Evolutionary conservation across 768 basidiomycete species (phyloP).

Genomic region (Mycena leptocephala): DNA sequence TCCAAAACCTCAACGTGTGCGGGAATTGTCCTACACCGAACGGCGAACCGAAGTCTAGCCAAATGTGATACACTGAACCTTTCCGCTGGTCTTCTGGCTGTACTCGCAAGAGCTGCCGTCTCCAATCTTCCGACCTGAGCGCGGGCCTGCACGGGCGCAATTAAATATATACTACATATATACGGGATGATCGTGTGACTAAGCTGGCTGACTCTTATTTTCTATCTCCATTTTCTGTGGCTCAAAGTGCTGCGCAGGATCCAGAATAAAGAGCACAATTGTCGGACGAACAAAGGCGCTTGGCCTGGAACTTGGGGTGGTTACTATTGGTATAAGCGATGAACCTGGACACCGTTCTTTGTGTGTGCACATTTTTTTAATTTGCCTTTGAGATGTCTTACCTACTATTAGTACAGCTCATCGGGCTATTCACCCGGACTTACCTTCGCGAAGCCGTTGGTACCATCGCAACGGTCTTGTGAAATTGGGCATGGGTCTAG

Average conservation of each 20-base stretch:
- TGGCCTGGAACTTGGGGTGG: background rate
- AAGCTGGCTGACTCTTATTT: background rate
- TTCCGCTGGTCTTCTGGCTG: too few species aligned
- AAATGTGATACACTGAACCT: too few species aligned
- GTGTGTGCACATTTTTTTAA: background rate
- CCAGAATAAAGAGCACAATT: background rate
- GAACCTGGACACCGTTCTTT: background rate
- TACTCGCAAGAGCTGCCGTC: too few species aligned
- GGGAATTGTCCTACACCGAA: too few species aligned
- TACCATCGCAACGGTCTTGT: constrained; percentile 10
- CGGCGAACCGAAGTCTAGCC: too few species aligned
- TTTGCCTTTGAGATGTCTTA: constrained; percentile 4
- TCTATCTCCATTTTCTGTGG: background rate
- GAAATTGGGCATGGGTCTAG: background rate
- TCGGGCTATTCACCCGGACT: background rate
- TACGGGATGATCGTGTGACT: background rate
- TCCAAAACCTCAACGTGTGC: too few species aligned
- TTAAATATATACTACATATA: background rate
- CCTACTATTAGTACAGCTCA: background rate
- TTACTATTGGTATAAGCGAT: background rate
- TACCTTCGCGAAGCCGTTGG: background rate
- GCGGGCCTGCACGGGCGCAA: background rate
- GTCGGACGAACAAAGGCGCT: background rate
- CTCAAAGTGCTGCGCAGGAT: background rate
- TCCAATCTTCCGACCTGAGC: too few species aligned